Base-by-base conservation (phyloP, 2,329 filamentous ascomycete genomes). In the Dactylellina drechsleri region DNA sequence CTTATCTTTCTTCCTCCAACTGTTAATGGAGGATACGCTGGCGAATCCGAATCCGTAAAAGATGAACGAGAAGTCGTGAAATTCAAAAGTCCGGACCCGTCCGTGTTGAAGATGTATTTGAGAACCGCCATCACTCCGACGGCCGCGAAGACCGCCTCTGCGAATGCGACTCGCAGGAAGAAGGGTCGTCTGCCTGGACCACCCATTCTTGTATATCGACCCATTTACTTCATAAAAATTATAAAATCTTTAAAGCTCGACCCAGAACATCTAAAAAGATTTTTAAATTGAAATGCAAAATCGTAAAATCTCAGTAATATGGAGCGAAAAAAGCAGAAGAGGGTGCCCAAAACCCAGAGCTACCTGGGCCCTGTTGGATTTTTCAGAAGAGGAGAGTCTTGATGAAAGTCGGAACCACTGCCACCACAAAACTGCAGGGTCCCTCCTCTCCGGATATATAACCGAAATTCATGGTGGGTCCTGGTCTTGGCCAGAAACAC, bases 81-180 rank as follows among this genome's bases (percentile, higher is more conserved):
- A 10, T 36, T 36, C 16, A 47, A 18, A 47, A n/a, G 13, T n/a
- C 43, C 20, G 26, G 16, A 43, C 10, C 43, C 58, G 31, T 64
- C 66, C 10, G 59, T 53, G 40, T 62, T 64, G 40, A 75, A 64
- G 13, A 75, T n/a, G 41, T 64, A 75, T 31, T 59, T 68, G 4
- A 68, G 4, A n/a, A 68, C 41, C 1, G 57, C 64, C 20, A 68
- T 47, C 7, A 75, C 31, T 8, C 71, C 71, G 16, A 75, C 57
- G 13, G 59, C 64, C 59, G 71, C 71, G 36, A 75, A 41, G 6
- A 75, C 43, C 8, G 64, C 71, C 47, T 75, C 71, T n/a, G 65
- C 57, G 59, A 68, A 75, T 31, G 64, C 71, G 41, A 75, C 23
- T 43, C 71, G 64, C 64, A 75, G 45, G 58, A 75, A 68, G 53